Percentiles rank a stretch among this genome's conserved stretches.
phyloP scores from a whole-genome alignment of 2,329 filamentous ascomycete species.

The Drechslera avenae region DNA sequence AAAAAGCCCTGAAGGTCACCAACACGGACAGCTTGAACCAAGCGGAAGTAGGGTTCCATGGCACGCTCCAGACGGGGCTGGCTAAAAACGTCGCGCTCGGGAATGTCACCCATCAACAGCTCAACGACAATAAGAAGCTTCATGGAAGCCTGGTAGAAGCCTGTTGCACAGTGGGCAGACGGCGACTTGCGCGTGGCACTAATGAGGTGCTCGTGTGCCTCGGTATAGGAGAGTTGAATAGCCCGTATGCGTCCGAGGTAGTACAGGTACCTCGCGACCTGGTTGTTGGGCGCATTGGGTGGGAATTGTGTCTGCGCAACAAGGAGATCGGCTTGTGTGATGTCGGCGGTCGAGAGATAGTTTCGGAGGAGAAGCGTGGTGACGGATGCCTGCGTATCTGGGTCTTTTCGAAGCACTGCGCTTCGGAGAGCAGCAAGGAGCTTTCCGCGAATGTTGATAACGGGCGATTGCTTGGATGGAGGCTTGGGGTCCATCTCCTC shows the following conservation, averaged over 20 bases:
- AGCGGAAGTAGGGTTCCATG: constrained; percentile 88
- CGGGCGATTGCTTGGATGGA: constrained; percentile 84
- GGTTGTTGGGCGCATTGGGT: constrained; percentile 92
- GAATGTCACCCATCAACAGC: constrained; percentile 97
- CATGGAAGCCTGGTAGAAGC: constrained; percentile 93
- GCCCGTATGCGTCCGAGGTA: constrained; percentile 96
- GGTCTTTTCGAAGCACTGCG: constrained; percentile 94
- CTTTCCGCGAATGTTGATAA: constrained; percentile 83
- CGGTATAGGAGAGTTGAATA: constrained; percentile 95
- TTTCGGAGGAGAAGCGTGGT: constrained; percentile 94
- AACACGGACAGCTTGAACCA: constrained; percentile 95
- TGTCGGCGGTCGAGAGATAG: constrained; percentile 94
- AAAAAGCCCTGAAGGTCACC: constrained; percentile 94
- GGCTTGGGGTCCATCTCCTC: constrained; percentile 88
- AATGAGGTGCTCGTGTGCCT: constrained; percentile 91
- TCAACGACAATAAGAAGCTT: constrained; percentile 97
- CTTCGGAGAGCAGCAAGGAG: constrained; percentile 89
- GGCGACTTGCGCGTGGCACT: constrained; percentile 95
- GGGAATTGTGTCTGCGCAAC: constrained; percentile 97
- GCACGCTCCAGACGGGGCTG: constrained; percentile 84
- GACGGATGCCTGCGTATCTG: constrained; percentile 95
- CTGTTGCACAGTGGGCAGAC: constrained; percentile 83
- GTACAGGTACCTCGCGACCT: constrained; percentile 96
- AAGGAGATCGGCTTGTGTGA: constrained; percentile 92
- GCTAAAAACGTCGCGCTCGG: constrained; percentile 91